Evolutionary conservation across 2,329 filamentous ascomycete species (phyloP), one percentile per base, ranked within the genome.

Genomic region (Colletotrichum limetticola): DNA sequence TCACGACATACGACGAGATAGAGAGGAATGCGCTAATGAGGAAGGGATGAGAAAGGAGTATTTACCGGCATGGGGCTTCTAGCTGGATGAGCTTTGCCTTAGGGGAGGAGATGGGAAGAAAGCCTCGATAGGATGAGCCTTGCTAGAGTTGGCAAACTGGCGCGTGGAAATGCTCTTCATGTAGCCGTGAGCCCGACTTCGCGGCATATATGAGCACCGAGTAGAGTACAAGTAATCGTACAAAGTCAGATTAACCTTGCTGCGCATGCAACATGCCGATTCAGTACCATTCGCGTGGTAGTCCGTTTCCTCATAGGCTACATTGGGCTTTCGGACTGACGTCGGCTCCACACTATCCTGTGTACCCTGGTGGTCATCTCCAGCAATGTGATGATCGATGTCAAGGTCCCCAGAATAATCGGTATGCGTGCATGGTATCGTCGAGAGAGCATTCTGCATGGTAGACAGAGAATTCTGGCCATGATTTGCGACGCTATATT

Each of bases 71-170:
- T 49, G 19, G 42, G 4, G n/a, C 22, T 1, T n/a, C 19, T 49
- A 2, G 19, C 7, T 1, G 8, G 8, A 49, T 4, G 42, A 11
- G 32, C 32, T n/a, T n/a, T 3, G 42, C 5, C 19, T 19, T 19
- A 1, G 2, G n/a, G 0, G 53, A 56, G 8, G 53, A 9, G 8
- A 11, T 1, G 6, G 12, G 8, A n/a, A 19, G 42, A 49, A 8
- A 11, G 14, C 11, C 42, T 22, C 37, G 37, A 19, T 24, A n/a
- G 9, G 16, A 52, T n/a, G n/a, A 28, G 28, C 28, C 8, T 26
- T 56, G 53, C 58, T 61, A 73, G 60, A 73, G 67, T 49, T 71
- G 70, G 71, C 57, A 49, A 66, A 68, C 61, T 53, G 71, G 71
- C 67, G 71, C 71, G 42, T 52, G 35, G 67, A 30, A 61, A 55